Evolutionary conservation across 164 flowering plant species (phyloP), one percentile per base, ranked within the genome.

Genomic region (Saururus chinensis): DNA sequence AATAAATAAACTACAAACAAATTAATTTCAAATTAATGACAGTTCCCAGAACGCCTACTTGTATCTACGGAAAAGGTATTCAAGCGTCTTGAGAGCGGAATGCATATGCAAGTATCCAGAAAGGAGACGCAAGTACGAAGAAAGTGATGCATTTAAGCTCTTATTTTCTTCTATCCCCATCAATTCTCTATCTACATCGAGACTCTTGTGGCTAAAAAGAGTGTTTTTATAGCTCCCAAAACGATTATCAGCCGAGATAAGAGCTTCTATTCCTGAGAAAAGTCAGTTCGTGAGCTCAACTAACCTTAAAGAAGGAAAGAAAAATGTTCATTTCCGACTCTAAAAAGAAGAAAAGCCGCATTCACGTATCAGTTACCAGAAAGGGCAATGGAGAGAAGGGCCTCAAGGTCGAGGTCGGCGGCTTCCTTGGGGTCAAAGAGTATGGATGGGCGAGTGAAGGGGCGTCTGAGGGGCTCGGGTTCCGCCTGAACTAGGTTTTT

Each of bases 11-110:
- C 49, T 20, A 51, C 22, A n/a, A 49, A 54, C 26, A 22, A 21
- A 54, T 17, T 37, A 58, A 6, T 20, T 19, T 35, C 37, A 12
- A 45, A 17, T 9, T 11, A 57, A 53, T 6, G 22, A 21, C 37
- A 21, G 12, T 24, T 5, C 1, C 12, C 35, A 55, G 37, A 41
- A 58, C 3, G 10, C 63, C 53, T 76, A 92, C 98, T 88, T 86
- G 78, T 84, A 90, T 80, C 96, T 74, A 4, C 98, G 88, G 25
- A 93, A 72, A 62, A 93, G 76, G 67, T 90, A 93, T 77, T 93
- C 98, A 0, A 93, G 74, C 0, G 98, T 85, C 75, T 81, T 85
- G 7, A 78, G 71, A 9, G 95, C 77, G 0, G 95, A 72, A 57
- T 69, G 79, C 1, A 76, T 71, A 42, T 81, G 78, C 65, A 93